Conservation (phyloP, 2,329 filamentous ascomycete species). For the Fusarium goolgardi region DNA sequence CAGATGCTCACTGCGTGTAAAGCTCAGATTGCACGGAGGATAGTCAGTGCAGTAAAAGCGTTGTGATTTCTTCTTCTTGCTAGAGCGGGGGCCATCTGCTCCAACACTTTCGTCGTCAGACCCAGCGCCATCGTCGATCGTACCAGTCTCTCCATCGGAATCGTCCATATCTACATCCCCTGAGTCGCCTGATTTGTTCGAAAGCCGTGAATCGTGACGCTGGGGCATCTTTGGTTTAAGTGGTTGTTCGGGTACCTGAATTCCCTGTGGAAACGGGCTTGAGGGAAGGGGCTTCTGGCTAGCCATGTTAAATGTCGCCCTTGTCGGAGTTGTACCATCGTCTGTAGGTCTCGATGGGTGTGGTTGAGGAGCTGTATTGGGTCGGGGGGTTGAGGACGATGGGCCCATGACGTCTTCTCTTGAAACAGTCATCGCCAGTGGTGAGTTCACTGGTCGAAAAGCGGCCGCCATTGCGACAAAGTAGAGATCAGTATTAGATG, state of each 20-base stretch:
- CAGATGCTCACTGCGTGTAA: conserved; percentile 94
- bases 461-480: conserved; percentile 59
- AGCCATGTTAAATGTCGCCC: conserved; percentile 63
- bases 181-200: conserved; percentile 69
- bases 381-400: conserved; percentile 52
- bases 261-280: conserved; percentile 63
- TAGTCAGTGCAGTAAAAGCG: conserved; percentile 97
- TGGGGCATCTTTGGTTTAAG: conserved; percentile 55
- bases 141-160: conserved; percentile 71
- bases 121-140: conserved; percentile 61
- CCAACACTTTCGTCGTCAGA: conserved; percentile 75
- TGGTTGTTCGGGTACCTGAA: conserved; percentile 58
- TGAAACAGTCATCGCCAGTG: conserved; percentile 50
- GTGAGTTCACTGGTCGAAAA: conserved; percentile 62
- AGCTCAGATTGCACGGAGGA: conserved; percentile 92
- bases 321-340: conserved; percentile 71
- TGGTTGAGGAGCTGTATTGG: conserved; percentile 52
- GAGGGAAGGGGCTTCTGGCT: conserved; percentile 66
- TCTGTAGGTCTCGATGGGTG: conserved; percentile 51
- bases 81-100: conserved; percentile 74
- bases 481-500: conserved; percentile 8
- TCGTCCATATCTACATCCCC: conserved; percentile 83
- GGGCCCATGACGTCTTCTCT: conserved; percentile 54
- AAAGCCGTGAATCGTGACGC: conserved; percentile 68
- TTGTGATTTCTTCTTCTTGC: conserved; percentile 96